Percentiles rank a stretch among this genome's conserved stretches.
These are phyloP conservation scores for Candida ponderosae DNA, from an alignment of 805 yeast species.

Conservation along the genomic window DNA sequence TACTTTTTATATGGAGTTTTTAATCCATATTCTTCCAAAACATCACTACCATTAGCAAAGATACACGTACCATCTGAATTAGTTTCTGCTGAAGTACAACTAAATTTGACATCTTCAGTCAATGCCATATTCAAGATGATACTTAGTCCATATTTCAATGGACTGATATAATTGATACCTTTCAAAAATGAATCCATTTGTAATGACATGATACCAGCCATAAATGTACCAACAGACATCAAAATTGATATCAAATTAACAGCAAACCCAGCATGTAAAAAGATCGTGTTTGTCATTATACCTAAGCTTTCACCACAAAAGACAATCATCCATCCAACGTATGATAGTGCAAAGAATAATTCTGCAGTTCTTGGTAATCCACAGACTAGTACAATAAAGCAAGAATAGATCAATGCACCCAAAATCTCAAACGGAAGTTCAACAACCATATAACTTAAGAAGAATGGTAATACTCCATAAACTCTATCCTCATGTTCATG, in stretches of 20 bases:
- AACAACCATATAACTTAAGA: conserved; percentile 46
- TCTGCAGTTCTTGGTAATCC: conserved; percentile 66
- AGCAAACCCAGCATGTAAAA: conserved; percentile 73
- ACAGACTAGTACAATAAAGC: conserved; percentile 57
- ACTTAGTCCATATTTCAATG: conserved; percentile 62
- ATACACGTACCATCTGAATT: conserved; percentile 38
- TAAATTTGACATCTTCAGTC: conserved; percentile 32
- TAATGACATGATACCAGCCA: conserved; percentile 81
- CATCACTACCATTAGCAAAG: conserved; percentile 46
- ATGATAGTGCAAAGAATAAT: conserved; percentile 59
- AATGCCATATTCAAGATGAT: conserved; percentile 51
- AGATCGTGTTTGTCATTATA: conserved; percentile 65
- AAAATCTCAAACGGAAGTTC: conserved; percentile 65
- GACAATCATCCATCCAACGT: conserved; percentile 44
- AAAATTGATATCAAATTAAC: conserved; percentile 62
- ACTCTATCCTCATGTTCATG: conserved; percentile 73
- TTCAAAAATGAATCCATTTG: conserved; percentile 62
- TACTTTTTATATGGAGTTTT: conserved; percentile 24
- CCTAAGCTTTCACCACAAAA: conserved; percentile 85
- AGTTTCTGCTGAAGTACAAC: conserved; percentile 30
- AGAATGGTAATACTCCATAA: conserved; percentile 62
- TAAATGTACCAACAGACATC: conserved; percentile 63
- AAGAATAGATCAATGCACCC: conserved; percentile 50
- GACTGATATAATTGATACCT: conserved; percentile 71
- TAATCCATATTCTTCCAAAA: conserved; percentile 39